These are phyloP conservation scores for Cymbopogon flexuosus DNA, from an alignment of 202 grass and related monocot genomes.

Conservation along the genomic window DNA sequence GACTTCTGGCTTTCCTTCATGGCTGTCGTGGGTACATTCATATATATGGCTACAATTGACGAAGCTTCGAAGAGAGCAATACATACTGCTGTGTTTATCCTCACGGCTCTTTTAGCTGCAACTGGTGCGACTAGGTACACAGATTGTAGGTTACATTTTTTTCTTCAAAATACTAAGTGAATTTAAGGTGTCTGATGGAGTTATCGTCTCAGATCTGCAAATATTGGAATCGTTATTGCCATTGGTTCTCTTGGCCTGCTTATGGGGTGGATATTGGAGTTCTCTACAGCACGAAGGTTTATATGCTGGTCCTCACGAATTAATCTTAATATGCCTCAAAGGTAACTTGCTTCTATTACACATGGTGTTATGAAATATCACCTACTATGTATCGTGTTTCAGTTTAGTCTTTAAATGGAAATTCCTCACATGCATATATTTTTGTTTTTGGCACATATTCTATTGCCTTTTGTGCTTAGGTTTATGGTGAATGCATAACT, in stretches of 20 bases:
- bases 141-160: background rate
- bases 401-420: conserved; percentile 20
- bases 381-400: background rate
- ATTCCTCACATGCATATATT: background rate
- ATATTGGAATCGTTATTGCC: conserved; percentile 82
- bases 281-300: conserved; percentile 56
- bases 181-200: conserved; percentile 2
- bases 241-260: conserved; percentile 86
- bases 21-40: conserved; percentile 91
- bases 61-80: conserved; percentile 88
- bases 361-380: background rate
- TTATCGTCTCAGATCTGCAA: conserved; percentile 56
- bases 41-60: conserved; percentile 94
- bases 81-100: conserved; percentile 80
- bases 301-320: conserved; percentile 51
- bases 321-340: conserved; percentile 57
- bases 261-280: conserved; percentile 88
- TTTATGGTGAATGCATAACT: background rate
- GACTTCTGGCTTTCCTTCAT: conserved; percentile 99
- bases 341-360: conserved; percentile 30
- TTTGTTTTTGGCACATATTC: conserved; percentile 10
- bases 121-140: conserved; percentile 84
- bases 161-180: conserved; percentile 20
- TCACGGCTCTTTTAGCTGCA: conserved; percentile 84
- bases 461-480: background rate